Percentiles rank a stretch among this genome's conserved stretches.
Evolutionary conservation across 83 land plant genomes (phyloP).

Genomic region (Larix sibirica): DNA sequence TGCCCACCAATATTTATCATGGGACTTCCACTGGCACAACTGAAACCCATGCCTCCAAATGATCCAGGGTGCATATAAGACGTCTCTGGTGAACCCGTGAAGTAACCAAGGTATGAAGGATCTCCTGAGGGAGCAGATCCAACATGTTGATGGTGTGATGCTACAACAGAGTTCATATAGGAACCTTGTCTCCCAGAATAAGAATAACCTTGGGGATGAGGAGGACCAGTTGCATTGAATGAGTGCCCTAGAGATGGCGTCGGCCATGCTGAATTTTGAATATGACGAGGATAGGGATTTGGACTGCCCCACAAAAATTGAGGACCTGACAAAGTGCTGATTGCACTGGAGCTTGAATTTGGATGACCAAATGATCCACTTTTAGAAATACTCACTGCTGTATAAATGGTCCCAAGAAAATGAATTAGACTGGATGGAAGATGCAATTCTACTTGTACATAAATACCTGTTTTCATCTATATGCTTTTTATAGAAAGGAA

Average conservation of each 20-base stretch:
- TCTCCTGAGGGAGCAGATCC: constrained; percentile 79
- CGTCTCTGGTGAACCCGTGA: constrained; percentile 56
- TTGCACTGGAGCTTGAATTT: constrained; percentile 41
- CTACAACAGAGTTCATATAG: constrained; percentile 31
- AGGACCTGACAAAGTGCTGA: constrained; percentile 53
- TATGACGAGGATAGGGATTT: constrained; percentile 23
- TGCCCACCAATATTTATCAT: constrained; percentile 44
- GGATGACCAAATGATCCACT: constrained; percentile 20
- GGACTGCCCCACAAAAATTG: constrained; percentile 81
- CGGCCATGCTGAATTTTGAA: constrained; percentile 42
- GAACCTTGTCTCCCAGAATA: constrained; percentile 39
- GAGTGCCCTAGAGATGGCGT: constrained; percentile 34
- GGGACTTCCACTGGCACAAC: constrained; percentile 32
- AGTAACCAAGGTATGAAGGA: constrained; percentile 58
- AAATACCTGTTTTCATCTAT: neutral
- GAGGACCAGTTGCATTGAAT: constrained; percentile 34
- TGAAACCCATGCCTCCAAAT: constrained; percentile 36
- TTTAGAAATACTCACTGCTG: constrained; percentile 13
- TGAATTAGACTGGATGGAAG: neutral
- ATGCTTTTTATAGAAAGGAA: neutral
- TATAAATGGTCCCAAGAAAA: neutral
- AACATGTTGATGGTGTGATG: constrained; percentile 49
- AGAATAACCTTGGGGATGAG: constrained; percentile 25
- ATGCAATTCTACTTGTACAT: neutral
- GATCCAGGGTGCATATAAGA: constrained; percentile 40